phyloP scores from a whole-genome alignment of 148 eudicot species.

The Nepenthes gracilis region DNA sequence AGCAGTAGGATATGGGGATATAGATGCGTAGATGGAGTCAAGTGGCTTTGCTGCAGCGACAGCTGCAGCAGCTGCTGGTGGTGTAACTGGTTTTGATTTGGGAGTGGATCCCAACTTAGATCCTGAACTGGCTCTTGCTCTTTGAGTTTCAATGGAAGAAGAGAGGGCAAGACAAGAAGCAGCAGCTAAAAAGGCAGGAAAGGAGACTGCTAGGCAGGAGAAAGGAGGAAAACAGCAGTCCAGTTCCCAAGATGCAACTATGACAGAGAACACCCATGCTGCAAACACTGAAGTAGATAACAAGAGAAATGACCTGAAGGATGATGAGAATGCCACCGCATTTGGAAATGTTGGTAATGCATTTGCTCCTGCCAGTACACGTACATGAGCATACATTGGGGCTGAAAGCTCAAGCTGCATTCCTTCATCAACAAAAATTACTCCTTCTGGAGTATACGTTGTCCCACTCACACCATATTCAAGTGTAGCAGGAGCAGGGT shows the following conservation, averaged over 20 bases:
- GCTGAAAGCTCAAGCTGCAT: too few species aligned
- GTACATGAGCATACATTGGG: too few species aligned
- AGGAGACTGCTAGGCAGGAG: conserved; percentile 56
- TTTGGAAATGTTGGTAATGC: too few species aligned
- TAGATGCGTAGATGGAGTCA: background rate
- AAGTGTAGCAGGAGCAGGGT: too few species aligned
- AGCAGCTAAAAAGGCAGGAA: conserved; percentile 95
- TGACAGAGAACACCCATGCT: conserved; percentile 65
- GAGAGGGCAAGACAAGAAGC: conserved; percentile 99
- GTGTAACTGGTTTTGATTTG: conserved; percentile 85
- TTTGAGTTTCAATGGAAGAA: conserved; percentile 97
- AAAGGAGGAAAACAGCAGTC: conserved; percentile 53
- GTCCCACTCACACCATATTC: too few species aligned
- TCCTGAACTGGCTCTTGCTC: conserved; percentile 97
- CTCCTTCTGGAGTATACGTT: too few species aligned
- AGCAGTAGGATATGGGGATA: too few species aligned
- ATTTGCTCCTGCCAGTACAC: too few species aligned
- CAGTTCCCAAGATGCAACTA: conserved; percentile 66
- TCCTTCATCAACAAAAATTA: too few species aligned
- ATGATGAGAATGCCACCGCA: too few species aligned
- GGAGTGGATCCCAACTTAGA: conserved; percentile 98
- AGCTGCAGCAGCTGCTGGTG: conserved; percentile 89
- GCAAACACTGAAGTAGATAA: conserved; percentile 46
- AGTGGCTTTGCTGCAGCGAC: conserved; percentile 93
- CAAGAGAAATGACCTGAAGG: conserved; percentile 40